Evolutionary conservation across 306 rosid genomes (phyloP), one percentile per base, ranked within the genome.

Genomic region (Prunus davidiana): DNA sequence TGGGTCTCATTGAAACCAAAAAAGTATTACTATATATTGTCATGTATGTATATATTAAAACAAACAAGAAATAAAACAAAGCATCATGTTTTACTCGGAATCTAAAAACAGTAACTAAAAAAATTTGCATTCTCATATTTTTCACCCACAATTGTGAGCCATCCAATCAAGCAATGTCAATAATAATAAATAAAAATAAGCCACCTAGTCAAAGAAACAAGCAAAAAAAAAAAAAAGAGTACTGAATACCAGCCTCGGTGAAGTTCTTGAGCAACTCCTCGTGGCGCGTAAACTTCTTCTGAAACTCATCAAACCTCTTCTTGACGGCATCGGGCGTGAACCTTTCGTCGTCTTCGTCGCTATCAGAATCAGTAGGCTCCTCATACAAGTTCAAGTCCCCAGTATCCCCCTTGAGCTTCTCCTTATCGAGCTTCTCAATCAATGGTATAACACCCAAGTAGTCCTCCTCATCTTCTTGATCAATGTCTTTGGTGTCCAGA

Each of bases 331-430:
- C 97, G 0, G 69, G 30, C 69, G 77, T 78, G 76, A 64, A 75
- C 30, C 83, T 76, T 77, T 82, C 91, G 56, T 89, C 95, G 6
- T 95, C 98, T 0, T 85, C 91, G 12, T 92, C 97, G 15, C 88
- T 84, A 12, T 92, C 98, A 12, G 97, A 95, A 76, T 92, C 98
- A 18, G 97, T 81, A 38, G 87, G 88, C 80, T 95, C 97, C 75
- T 90, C 93, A n/a, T 67, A 84, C 58, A 67, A 75, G 47, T 80
- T 47, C 74, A 89, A 61, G 25, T 82, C 80, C 11, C 72, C 47
- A 2, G 72, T n/a, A 5, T 80, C 83, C 87, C 41, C 41, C 8
- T 81, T 86, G 43, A 78, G 82, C 49, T 81, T 85, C 80, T 72
- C 69, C 82, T 85, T 86, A 64, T 85, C 84, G 27, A 91, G 91